Evolutionary conservation across 306 rosid species (phyloP), one percentile per base, ranked within the genome.

Genomic region (Vicia sativa): DNA sequence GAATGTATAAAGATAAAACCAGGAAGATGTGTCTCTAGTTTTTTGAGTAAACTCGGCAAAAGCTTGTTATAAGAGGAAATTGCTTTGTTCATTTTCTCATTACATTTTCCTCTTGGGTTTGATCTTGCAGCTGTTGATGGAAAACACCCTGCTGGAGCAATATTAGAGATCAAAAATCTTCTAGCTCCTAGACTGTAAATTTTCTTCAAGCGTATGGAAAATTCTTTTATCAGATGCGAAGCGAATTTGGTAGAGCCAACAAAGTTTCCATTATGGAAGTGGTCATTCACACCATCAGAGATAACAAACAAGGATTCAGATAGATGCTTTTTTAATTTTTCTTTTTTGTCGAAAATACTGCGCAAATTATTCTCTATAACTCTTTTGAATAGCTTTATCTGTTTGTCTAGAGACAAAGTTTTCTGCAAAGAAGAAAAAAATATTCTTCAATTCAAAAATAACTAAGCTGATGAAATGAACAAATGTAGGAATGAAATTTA

Each of bases 61-160:
- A 11, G 11, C 2, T 11, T 42, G 26, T 75, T 82, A 60, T 75
- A 79, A 26, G 12, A 62, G 19, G n/a, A 23, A 19, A 79, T 63
- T 6, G 3, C 34, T 0, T 1, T 71, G 73, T 82, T 82, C 0
- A 57, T 42, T 29, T 60, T 59, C 69, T 46, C 8, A 39, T 31
- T 35, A 59, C 86, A 75, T 11, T 72, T 37, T 67, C 73, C 76
- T 35, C 43, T 75, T 45, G 76, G 78, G 48, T 3, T 78, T 64
- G 67, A 23, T 14, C 0, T 34, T 4, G 23, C 11, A 50, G 76
- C 53, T 7, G 0, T 31, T 11, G 63, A 23, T 56, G 81, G 87
- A 71, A 72, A 71, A 65, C 84, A 82, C 13, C 84, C 81, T 34
- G 60, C 53, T 72, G 87, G 79, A 6, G 84, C 60, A 50, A 76